Percentiles rank a stretch among this genome's conserved stretches.
These are phyloP conservation scores for Chytridium lagenaria DNA, from an alignment of 371 early-diverging fungal species.

Conservation along the genomic window DNA sequence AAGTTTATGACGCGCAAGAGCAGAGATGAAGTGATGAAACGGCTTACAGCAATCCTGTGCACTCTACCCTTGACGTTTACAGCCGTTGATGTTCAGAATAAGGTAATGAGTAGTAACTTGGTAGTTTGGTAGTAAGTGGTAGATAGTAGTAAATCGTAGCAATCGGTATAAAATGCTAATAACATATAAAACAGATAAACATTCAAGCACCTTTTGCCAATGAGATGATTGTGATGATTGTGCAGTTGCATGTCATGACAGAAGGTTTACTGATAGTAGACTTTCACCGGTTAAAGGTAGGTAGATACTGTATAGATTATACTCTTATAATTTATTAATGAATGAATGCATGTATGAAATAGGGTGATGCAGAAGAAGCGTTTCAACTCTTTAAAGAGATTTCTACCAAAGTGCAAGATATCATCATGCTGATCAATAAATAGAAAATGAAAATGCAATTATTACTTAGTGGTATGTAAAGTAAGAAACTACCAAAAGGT, in stretches of 20 bases:
- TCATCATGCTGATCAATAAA: no score
- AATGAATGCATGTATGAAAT: not conserved
- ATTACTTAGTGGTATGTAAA: no score
- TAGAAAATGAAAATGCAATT: no score
- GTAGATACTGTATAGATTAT: no score
- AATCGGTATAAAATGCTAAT: no score
- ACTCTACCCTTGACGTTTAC: conserved; percentile 27
- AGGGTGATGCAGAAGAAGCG: conserved; percentile 19
- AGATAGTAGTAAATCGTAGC: no score
- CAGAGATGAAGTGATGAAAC: conserved; percentile 1
- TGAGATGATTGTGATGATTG: conserved; percentile 31
- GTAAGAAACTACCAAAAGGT: no score
- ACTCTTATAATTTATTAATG: not conserved
- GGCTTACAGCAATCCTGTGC: conserved; percentile 22
- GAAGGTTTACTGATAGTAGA: conserved; percentile 12
- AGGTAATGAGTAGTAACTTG: conserved; percentile 18
- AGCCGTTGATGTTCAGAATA: conserved; percentile 9
- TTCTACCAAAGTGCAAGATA: conserved; percentile 11
- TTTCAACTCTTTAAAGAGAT: conserved; percentile 17
- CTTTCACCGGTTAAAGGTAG: conserved; percentile 25
- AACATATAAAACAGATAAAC: conserved; percentile 16
- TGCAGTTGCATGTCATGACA: conserved; percentile 3
- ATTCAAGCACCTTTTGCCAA: conserved; percentile 29
- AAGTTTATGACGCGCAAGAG: conserved; percentile 20
- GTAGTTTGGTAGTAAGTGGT: no score